Base-by-base conservation (phyloP, 805 yeast genomes). In the Monosporozyma yasuniensis region DNA sequence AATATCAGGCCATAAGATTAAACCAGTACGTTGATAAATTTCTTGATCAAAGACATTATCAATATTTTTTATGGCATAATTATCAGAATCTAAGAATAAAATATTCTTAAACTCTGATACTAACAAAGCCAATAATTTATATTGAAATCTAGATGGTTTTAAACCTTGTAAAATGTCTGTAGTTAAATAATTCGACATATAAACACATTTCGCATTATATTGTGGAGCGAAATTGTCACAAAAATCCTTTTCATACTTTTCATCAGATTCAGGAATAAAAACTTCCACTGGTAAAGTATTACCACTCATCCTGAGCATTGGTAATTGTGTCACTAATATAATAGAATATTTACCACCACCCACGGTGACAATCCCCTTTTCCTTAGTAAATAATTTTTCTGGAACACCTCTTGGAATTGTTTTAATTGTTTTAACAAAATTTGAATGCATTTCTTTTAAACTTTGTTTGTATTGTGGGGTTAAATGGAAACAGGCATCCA, bases 211-310 rank as follows among this genome's bases (percentile, higher is more conserved):
- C 1, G 87, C 89, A 51, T 80, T 76, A n/a, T 82, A 65, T 22
- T 62, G 57, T 0, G 95, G 93, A 56, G 87, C 71, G 2, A 84
- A 71, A 8, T 69, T 67, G 21, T 77, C 79, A 67, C 96, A 88
- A 47, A 81, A 73, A 50, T 82, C 84, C 28, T 77, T 72, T 35
- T 79, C 74, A 59, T 87, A 93, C 59, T 79, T 85, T 59, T 85
- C 93, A 30, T 76, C 76, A 19, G 74, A 70, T 37, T 78, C 75
- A 8, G 95, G 95, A 55, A 89, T 79, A 55, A 87, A 75, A 9
- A 89, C 84, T 70, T 89, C 96, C 19, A 89, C 80, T 0, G 96
- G 96, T 35, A 84, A 66, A 12, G 72, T 73, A 2, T 85, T 79
- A 2, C 91, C 88, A 7, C 76, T 70, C 38, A 80, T 77, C 59